phyloP scores from a whole-genome alignment of 2,329 filamentous ascomycete species.

The Nemania sp. region DNA sequence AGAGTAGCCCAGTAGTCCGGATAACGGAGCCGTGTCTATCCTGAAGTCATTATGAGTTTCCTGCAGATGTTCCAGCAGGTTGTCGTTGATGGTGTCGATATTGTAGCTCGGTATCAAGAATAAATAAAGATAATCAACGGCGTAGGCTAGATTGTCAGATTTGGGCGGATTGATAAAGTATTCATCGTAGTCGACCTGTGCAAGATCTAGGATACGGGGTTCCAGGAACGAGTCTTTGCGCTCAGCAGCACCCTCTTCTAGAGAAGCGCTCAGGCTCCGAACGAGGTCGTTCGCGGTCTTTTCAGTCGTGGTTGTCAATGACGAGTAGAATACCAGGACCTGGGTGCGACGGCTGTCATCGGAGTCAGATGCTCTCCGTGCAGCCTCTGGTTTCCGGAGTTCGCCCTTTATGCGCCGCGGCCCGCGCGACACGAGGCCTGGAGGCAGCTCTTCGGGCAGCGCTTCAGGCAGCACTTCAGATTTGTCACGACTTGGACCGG shows the following conservation, averaged over 20 bases:
- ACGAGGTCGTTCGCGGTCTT: slow-evolving; percentile 68
- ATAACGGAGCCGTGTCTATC: slow-evolving; percentile 86
- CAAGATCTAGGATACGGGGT: slow-evolving; percentile 74
- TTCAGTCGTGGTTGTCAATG: slow-evolving; percentile 82
- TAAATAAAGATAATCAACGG: slow-evolving; percentile 75
- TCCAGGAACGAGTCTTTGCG: slow-evolving; percentile 50
- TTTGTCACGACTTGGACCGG: slow-evolving; percentile 26
- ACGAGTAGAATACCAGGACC: slow-evolving; percentile 85
- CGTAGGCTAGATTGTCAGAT: slow-evolving; percentile 47
- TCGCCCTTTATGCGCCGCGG: slow-evolving; percentile 57
- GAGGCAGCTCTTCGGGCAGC: slow-evolving; percentile 21
- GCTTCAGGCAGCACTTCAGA: neutral
- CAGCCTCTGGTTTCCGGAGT: slow-evolving; percentile 42
- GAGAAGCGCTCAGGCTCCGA: slow-evolving; percentile 56
- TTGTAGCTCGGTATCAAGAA: slow-evolving; percentile 90
- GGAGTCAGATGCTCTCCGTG: slow-evolving; percentile 36
- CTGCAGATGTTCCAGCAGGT: slow-evolving; percentile 81
- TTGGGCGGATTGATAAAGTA: slow-evolving; percentile 83
- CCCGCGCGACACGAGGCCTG: slow-evolving; percentile 45
- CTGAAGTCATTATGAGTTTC: slow-evolving; percentile 97
- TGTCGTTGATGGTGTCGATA: slow-evolving; percentile 89
- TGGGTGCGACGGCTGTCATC: slow-evolving; percentile 60
- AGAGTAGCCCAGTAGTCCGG: slow-evolving; percentile 78
- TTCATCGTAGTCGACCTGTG: slow-evolving; percentile 89
- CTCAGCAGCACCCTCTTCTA: slow-evolving; percentile 53